Base-by-base conservation (phyloP, 768 basidiomycete genomes). In the Russula ochroleuca region DNA sequence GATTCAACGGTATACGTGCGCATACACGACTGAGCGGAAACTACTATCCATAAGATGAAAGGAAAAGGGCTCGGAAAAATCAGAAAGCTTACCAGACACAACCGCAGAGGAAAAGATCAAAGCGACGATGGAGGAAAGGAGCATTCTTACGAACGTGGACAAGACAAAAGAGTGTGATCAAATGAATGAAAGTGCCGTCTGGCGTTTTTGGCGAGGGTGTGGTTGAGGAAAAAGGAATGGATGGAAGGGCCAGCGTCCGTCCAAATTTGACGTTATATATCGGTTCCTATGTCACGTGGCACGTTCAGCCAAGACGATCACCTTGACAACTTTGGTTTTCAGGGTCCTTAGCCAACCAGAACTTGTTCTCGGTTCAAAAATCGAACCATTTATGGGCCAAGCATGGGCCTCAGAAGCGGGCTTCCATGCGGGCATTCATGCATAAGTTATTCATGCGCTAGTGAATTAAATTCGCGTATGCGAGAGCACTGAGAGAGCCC, bases 1-100 rank as follows among this genome's bases (percentile, higher is more conserved):
- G 70, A 69, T 63, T 74, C 68, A 58, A 90, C 79, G 57, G 81
- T 86, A 71, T 85, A 85, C 21, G 71, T 78, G 67, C 89, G 83
- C n/a, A 80, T 75, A 71, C 89, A 90, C 68, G 71, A 63, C 41
- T 64, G 11, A 33, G 61, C 62, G n/a, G 57, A 45, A 43, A 38
- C 65, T 63, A 14, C n/a, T 11, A 14, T 25, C 2, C 17, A 10
- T 31, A 35, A 5, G 15, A 52, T 52, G 41, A 23, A 53, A 23
- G n/a, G 15, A 28, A 43, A 35, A 11, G 13, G 4, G 11, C 14
- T 15, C 11, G 4, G 11, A 38, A 8, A 21, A 23, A 2, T 4
- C 19, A 21, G 4, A 37, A 11, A 10, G 52, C 63, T n/a, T 21
- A 64, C 63, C 63, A 4, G 57, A 28, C 40, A 28, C 41, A 45